Percentiles rank a stretch among this genome's conserved stretches.
Conservation (phyloP, 805 yeast species). For the Wickerhamiella cacticola region DNA sequence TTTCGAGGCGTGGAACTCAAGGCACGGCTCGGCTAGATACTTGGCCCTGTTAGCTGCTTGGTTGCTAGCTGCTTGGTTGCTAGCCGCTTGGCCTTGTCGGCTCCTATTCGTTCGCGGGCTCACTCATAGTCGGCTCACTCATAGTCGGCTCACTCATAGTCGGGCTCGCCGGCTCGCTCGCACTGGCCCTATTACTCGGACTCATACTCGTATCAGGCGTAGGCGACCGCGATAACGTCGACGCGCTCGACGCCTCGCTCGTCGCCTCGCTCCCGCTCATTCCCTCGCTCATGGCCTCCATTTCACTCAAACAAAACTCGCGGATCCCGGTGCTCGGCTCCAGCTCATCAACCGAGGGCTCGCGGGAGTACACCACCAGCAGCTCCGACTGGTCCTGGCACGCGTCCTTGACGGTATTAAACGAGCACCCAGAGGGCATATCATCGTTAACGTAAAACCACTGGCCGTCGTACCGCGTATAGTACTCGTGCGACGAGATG, state of each 20-base stretch:
- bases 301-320: background rate
- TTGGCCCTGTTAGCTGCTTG: no score
- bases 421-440: background rate
- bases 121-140: background rate
- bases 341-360: background rate
- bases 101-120: no score
- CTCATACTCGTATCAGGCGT: background rate
- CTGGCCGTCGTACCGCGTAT: conserved; percentile 1
- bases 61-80: no score
- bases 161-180: conserved; percentile 1
- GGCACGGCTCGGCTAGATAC: no score
- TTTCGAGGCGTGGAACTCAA: no score
- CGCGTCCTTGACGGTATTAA: conserved; percentile 8
- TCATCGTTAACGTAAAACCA: conserved; percentile 7
- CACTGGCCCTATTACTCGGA: background rate
- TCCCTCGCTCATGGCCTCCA: background rate
- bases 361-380: background rate
- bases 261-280: background rate
- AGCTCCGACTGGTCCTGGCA: background rate
- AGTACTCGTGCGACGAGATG: background rate
- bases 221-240: background rate
- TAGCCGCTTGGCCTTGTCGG: no score
- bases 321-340: conserved; percentile 4
- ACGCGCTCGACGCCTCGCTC: background rate
- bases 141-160: background rate